These are phyloP conservation scores for Dendrothele bispora DNA, from an alignment of 768 basidiomycete species.

Conservation along the genomic window DNA sequence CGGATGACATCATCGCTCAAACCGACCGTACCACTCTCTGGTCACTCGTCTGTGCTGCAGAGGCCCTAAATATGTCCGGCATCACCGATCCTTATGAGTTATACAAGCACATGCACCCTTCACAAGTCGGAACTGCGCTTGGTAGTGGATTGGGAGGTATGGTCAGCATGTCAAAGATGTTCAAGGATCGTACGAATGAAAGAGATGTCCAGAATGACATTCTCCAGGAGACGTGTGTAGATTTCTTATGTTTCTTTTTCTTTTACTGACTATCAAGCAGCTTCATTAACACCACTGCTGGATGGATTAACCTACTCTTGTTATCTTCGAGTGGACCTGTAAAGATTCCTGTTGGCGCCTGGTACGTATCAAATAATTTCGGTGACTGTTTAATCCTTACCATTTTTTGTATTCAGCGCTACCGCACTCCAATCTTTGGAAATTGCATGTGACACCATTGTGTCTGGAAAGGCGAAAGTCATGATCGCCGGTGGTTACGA, in stretches of 20 bases:
- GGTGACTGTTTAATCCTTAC: conserved; percentile 5
- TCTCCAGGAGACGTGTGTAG: conserved; percentile 90
- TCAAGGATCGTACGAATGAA: conserved; percentile 98
- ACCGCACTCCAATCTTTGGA: conserved; percentile 97
- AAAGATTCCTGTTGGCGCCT: conserved; percentile 99
- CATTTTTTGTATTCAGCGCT: conserved; percentile 57
- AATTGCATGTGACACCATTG: conserved; percentile 94
- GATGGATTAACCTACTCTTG: conserved; percentile 94
- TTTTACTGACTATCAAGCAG: conserved; percentile 34
- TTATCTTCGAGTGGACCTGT: conserved; percentile 97
- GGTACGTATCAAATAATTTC: conserved; percentile 63
- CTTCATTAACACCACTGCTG: conserved; percentile 99
- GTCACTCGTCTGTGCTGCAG: conserved; percentile 92
- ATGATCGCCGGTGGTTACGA: conserved; percentile 99
- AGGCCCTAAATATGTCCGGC: conserved; percentile 95
- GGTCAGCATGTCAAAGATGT: conserved; percentile 90
- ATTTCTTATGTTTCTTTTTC: not conserved
- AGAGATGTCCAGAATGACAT: conserved; percentile 98
- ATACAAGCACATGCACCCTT: conserved; percentile 95
- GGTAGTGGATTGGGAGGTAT: conserved; percentile 99
- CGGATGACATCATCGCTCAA: conserved; percentile 92
- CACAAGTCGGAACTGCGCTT: conserved; percentile 90
- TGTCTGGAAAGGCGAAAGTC: conserved; percentile 96
- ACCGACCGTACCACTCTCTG: conserved; percentile 91
- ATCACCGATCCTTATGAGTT: conserved; percentile 98